Conservation (phyloP, 345 rosid genomes). For the Lepidium didymum region DNA sequence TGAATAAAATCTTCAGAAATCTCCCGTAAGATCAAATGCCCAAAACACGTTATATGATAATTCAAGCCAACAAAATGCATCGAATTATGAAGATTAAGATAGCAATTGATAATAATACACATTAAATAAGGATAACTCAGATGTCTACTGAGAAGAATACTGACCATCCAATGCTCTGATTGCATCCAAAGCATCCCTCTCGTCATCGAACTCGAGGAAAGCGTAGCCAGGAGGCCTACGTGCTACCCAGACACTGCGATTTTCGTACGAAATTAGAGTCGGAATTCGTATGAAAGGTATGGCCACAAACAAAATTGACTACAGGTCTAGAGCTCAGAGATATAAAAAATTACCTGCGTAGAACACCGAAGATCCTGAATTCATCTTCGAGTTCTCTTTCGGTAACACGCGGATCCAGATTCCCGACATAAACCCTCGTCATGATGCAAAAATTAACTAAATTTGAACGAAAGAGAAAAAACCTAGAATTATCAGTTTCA, state of each 20-base stretch:
- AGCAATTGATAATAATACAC: background rate
- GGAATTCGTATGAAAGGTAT: background rate
- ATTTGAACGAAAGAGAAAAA: background rate
- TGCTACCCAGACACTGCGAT: constrained; percentile 89
- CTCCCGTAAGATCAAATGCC: too few relatives aligned
- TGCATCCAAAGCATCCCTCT: constrained; percentile 76
- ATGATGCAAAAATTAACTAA: constrained; percentile 29
- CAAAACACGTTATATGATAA: background rate
- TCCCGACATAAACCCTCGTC: constrained; percentile 76
- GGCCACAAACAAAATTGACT: background rate
- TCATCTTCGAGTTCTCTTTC: constrained; percentile 82
- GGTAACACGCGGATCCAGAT: constrained; percentile 54
- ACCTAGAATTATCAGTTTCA: background rate
- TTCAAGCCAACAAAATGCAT: background rate
- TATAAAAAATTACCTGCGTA: constrained; percentile 42
- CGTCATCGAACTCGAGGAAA: constrained; percentile 75
- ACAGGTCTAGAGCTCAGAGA: background rate
- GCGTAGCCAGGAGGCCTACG: constrained; percentile 94
- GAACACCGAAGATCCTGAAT: constrained; percentile 61
- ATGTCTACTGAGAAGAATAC: constrained; percentile 1
- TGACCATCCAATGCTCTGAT: constrained; percentile 64
- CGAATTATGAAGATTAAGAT: background rate
- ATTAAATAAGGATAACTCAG: background rate
- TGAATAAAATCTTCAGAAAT: too few relatives aligned
- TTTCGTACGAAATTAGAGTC: background rate